Evolutionary conservation across 208 protist species (phyloP), one percentile per base, ranked within the genome.

Genomic region (Crithidia brevicula): DNA sequence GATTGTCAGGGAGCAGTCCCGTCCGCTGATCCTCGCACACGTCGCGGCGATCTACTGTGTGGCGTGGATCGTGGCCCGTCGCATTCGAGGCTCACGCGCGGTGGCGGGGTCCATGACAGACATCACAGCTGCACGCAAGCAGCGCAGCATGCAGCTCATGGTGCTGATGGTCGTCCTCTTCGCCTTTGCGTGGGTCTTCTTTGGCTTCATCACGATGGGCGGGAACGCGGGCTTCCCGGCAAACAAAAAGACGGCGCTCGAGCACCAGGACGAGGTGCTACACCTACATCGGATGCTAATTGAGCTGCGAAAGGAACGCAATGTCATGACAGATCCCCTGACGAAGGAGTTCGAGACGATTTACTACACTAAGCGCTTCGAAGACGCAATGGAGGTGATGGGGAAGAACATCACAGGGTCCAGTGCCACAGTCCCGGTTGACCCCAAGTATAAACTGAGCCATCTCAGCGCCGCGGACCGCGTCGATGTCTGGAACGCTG

Each of bases 1-100:
- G 76, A n/a, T 94, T 8, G 50, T 92, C 27, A 82, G 88, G 30
- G 85, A 94, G 60, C 71, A 70, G 50, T 82, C 85, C 6, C 54
- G 79, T 31, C 46, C 50, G 36, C 49, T 87, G 27, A 80, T 86
- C 16, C 42, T 88, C 2, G 25, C 76, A 0, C 79, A 86, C 28
- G 54, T 82, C 11, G 34, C 54, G 23, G n/a, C 47, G 10, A 31
- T 79, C 22, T 85, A 84, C 72, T 0, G 45, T 0, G 28, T 67
- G 11, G 45, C 68, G 28, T 77, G 46, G 57, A 50, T 54, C 23
- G 63, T 79, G 31, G 76, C 49, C 11, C 73, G 54, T 10, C 76
- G 76, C 31, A 77, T 85, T 20, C 72, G 77, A 33, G 62, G 49
- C 31, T 53, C 59, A 13, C 38, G 52, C 30, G 47, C 58, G 0